Evolutionary conservation across 768 basidiomycete species (phyloP).

Genomic region (Albatrellus ellisii): DNA sequence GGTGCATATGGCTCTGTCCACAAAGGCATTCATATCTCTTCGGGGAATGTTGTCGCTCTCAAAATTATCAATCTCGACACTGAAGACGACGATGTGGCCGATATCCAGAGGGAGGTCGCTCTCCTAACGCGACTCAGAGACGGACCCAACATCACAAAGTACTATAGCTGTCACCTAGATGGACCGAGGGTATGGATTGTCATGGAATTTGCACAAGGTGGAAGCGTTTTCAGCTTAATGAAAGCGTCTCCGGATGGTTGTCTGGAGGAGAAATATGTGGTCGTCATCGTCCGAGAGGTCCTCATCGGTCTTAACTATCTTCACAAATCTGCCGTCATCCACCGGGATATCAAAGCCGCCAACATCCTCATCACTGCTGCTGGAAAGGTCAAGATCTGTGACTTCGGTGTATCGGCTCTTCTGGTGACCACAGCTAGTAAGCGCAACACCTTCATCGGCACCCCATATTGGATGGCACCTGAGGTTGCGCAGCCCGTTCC

Average conservation of each 20-base stretch:
- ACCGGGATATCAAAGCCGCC: constrained; percentile 96
- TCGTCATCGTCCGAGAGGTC: constrained; percentile 81
- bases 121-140: constrained; percentile 83
- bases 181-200: constrained; percentile 97
- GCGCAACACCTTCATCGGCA: constrained; percentile 92
- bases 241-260: constrained; percentile 65
- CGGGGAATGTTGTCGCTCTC: constrained; percentile 85
- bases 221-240: constrained; percentile 82
- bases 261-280: constrained; percentile 83
- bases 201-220: constrained; percentile 96
- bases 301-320: constrained; percentile 80
- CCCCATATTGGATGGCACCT: constrained; percentile 99
- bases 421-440: constrained; percentile 77
- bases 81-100: constrained; percentile 77
- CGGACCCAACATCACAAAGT: constrained; percentile 84
- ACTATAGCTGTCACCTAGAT: constrained; percentile 93
- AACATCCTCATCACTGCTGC: constrained; percentile 85
- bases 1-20: constrained; percentile 96
- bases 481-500: constrained; percentile 78
- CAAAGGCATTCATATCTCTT: constrained; percentile 73
- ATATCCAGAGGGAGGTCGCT: constrained; percentile 93
- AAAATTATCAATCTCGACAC: constrained; percentile 99
- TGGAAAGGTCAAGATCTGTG: constrained; percentile 90
- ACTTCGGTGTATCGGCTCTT: constrained; percentile 96
- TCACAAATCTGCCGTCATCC: constrained; percentile 90